Evolutionary conservation across 495 filamentous ascomycete genomes (phyloP), one percentile per base, ranked within the genome.

Genomic region (Friedmanniomyces simplex): DNA sequence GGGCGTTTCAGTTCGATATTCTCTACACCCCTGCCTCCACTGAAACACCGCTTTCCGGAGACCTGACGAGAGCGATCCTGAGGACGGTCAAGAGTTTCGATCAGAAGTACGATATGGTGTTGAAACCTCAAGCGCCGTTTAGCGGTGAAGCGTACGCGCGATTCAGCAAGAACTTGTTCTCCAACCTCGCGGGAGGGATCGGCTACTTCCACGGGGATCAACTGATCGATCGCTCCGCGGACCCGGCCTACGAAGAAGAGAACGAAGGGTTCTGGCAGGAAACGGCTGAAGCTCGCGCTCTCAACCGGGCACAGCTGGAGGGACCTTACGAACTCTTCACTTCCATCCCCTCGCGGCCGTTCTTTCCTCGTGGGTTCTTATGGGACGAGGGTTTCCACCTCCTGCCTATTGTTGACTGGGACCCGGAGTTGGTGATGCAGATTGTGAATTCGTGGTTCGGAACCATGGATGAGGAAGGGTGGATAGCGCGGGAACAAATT

Each of bases 361-460:
- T 97, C 77, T 98, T 98, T 69, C 94, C 93, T 0, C 75, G 93
- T 65, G 93, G 93, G 0, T 98, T 98, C 70, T 76, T 96, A 8
- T 98, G 93, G 93, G 93, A 98, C 68, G 93, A 98, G 66, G 93
- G 93, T 1, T 98, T 97, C 72, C 93, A 98, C 66, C 76, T 97
- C 34, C 77, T 97, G 54, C 94, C 94, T 18, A 81, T 98, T 46
- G 78, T 86, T 21, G 94, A 97, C 62, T 98, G 88, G 82, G 93
- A 98, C 65, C 82, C 87, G 32, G 90, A 95, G 68, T 79, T 98
- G 47, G 84, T 88, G 73, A 83, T 98, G 22, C 89, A 96, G 57
- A 87, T 97, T 57, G 83, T 97, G 54, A 88, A 86, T 74, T 94
- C 87, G 70, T 98, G 94, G 94, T 89, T 95, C 71, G 88, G 83